Percentiles rank a stretch among this genome's conserved stretches.
Conservation (phyloP, 768 basidiomycete species). For the Trichaptum fuscoviolaceum region DNA sequence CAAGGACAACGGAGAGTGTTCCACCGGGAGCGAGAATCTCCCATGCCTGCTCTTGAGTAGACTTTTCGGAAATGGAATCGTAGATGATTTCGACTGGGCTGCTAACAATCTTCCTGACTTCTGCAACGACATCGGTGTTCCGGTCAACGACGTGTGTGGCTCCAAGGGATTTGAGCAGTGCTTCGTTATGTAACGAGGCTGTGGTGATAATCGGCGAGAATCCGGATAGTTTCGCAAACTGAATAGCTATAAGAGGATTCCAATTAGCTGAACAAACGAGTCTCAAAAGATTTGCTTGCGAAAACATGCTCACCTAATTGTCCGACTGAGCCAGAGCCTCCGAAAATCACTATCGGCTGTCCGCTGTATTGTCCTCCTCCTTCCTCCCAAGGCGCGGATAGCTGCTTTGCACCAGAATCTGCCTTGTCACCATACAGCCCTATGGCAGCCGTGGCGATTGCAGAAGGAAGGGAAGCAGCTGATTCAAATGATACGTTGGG, state of each 20-base stretch:
- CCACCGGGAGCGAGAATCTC: constrained; percentile 17
- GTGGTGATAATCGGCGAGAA: constrained; percentile 17
- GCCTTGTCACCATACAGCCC: constrained; percentile 21
- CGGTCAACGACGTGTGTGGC: constrained; percentile 13
- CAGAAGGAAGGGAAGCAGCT: constrained; percentile 26
- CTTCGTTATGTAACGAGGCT: constrained; percentile 11
- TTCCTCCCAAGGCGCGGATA: constrained; percentile 17
- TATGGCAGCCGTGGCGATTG: constrained; percentile 24
- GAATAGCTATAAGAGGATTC: constrained; percentile 13
- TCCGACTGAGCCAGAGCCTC: constrained; percentile 23
- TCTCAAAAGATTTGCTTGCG: too few species aligned
- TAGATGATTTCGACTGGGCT: constrained; percentile 16
- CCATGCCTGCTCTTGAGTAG: constrained; percentile 14
- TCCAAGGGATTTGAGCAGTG: too few species aligned
- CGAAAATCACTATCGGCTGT: constrained; percentile 21
- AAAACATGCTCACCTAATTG: constrained; percentile 18
- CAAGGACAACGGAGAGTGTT: constrained; percentile 7
- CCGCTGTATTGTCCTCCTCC: constrained; percentile 18
- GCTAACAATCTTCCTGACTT: constrained; percentile 10
- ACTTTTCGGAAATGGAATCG: constrained; percentile 12
- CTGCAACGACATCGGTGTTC: constrained; percentile 5
- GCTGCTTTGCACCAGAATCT: too few species aligned
- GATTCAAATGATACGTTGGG: constrained; percentile 23
- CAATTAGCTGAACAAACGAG: neutral
- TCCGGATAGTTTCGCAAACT: constrained; percentile 15